Base-by-base conservation (phyloP, 1,139 yeast genomes). In the Protomyces gravidus region DNA sequence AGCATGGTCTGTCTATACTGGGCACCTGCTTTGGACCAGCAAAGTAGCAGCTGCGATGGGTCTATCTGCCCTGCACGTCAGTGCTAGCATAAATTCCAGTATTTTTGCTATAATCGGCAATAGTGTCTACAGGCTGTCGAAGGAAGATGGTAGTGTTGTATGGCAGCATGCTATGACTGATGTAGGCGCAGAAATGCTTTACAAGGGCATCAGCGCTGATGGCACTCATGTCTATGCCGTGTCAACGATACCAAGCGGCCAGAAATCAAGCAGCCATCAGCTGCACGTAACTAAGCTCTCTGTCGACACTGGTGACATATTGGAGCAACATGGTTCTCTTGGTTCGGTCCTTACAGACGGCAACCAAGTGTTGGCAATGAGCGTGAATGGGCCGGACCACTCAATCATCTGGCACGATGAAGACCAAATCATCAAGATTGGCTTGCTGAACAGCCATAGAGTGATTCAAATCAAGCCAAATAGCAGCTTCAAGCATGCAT, bases 1-100 rank as follows among this genome's bases (percentile, higher is more conserved):
- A 15, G 42, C 36, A 17, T 48, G 53, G 47, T 26, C 52, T 19
- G 55, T 46, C 19, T 5, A 40, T 6, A 30, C 25, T 19, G 58
- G 58, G 13, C 50, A 26, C 17, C 28, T 33, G n/a, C 30, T 45
- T 11, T 48, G 45, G 51, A 30, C 42, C 6, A 53, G 23, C 23
- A 11, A 40, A 19, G 15, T 45, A 27, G 17, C 23, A 13, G 28
- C 40, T 25, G 50, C 28, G 13, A 15, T 32, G 13, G 33, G n/a
- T 28, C 21, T 42, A 15, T 19, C 21, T 19, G 26, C 32, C 11
- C n/a, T 25, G 13, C 26, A 17, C 11, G 50, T 27, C 25, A 46
- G 15, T 15, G 9, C n/a, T 7, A 27, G 3, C 3, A 11, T 9
- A 26, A 7, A 13, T 19, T 19, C 32, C 7, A n/a, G 45, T 5